Percentiles rank a stretch among this genome's conserved stretches.
These are phyloP conservation scores for Pythium phragmiticola DNA, from an alignment of 352 stramenopile genomes.

Conservation along the genomic window DNA sequence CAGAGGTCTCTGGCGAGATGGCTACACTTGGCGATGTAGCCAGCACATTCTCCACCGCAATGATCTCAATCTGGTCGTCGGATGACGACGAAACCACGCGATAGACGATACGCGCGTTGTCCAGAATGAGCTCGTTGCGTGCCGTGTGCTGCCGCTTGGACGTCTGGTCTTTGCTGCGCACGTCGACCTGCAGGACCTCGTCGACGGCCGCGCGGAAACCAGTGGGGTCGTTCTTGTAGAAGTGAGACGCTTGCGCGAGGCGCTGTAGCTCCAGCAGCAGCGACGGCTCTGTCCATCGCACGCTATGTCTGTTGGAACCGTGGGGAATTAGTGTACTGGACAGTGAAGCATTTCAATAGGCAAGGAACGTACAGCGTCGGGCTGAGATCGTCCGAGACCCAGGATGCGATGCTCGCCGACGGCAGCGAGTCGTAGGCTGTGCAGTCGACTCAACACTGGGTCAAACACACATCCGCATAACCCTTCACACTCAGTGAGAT, in stretches of 20 bases:
- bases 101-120: constrained; percentile 60
- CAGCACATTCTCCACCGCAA: constrained; percentile 23
- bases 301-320: constrained; percentile 17
- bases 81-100: constrained; percentile 12
- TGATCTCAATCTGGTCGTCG: constrained; percentile 27
- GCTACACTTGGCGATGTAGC: constrained; percentile 11
- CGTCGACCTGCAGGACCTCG: constrained; percentile 67
- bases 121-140: constrained; percentile 50
- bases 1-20: neutral
- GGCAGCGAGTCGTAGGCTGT: constrained; percentile 25
- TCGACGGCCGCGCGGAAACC: constrained; percentile 50
- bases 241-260: constrained; percentile 39
- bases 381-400: constrained; percentile 27
- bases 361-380: constrained; percentile 19
- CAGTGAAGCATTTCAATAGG: neutral
- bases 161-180: constrained; percentile 78
- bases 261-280: constrained; percentile 29
- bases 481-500: neutral
- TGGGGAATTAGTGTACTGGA: neutral
- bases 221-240: constrained; percentile 37
- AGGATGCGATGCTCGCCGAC: constrained; percentile 10
- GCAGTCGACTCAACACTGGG: neutral
- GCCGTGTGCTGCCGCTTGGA: constrained; percentile 38
- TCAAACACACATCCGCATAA: neutral
- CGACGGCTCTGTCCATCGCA: constrained; percentile 44